Conservation (phyloP, 1,139 yeast species). For the Candida labiduridarum region DNA sequence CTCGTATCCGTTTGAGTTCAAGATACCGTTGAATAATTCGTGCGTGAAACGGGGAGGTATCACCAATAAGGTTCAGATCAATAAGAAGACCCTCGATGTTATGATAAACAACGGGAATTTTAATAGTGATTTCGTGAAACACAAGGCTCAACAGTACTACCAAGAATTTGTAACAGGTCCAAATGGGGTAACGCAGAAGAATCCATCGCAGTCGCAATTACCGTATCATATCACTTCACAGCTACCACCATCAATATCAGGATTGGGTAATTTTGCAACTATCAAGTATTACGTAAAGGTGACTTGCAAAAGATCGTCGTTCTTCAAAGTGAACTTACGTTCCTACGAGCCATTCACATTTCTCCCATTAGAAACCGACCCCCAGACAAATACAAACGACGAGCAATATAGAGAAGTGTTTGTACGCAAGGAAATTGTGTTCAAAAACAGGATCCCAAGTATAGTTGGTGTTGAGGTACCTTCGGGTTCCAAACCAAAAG, state of each 20-base stretch:
- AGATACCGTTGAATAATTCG: conserved; percentile 51
- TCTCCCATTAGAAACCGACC: conserved; percentile 51
- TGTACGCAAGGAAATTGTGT: conserved; percentile 41
- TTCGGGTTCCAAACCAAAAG: neutral
- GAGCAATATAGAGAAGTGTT: conserved; percentile 36
- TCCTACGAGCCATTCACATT: conserved; percentile 54
- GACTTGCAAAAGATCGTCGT: conserved; percentile 57
- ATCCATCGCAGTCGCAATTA: conserved; percentile 14
- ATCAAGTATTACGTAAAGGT: conserved; percentile 59
- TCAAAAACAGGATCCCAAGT: conserved; percentile 46
- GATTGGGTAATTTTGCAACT: conserved; percentile 47
- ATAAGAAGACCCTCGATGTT: conserved; percentile 33
- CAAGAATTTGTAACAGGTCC: conserved; percentile 10
- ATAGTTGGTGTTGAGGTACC: conserved; percentile 36
- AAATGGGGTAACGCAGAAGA: neutral
- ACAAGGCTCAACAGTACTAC: conserved; percentile 24
- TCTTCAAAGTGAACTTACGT: conserved; percentile 53
- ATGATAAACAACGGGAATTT: conserved; percentile 41
- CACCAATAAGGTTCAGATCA: conserved; percentile 41
- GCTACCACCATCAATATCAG: conserved; percentile 61
- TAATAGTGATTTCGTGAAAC: conserved; percentile 21
- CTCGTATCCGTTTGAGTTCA: conserved; percentile 57
- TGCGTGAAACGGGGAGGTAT: conserved; percentile 51
- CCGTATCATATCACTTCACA: conserved; percentile 43
- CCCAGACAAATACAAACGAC: conserved; percentile 21